Percentiles rank a stretch among this genome's conserved stretches.
phyloP scores from a whole-genome alignment of 371 early-diverging fungal species.

The Mortierella sp. region DNA sequence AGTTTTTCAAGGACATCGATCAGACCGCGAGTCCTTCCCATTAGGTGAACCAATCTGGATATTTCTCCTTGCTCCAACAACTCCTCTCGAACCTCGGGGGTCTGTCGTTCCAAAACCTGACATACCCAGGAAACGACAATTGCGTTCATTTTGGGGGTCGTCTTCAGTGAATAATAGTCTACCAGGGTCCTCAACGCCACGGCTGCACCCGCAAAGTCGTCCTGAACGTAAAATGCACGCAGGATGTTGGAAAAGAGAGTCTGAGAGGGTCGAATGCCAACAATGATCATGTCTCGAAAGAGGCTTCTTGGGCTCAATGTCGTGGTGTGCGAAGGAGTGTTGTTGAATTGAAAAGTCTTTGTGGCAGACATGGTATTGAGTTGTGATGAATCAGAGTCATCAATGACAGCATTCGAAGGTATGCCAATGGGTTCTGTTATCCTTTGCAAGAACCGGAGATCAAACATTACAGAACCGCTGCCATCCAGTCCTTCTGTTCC shows the following conservation, averaged over 20 bases:
- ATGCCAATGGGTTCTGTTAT: slow-evolving; percentile 24
- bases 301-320: slow-evolving; percentile 23
- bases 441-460: slow-evolving; percentile 12
- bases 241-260: slow-evolving; percentile 43
- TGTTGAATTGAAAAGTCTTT: slow-evolving; percentile 22
- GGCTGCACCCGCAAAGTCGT: slow-evolving; percentile 34
- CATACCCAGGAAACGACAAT: slow-evolving; percentile 37
- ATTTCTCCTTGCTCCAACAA: slow-evolving; percentile 18
- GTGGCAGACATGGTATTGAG: neutral
- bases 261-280: slow-evolving; percentile 34
- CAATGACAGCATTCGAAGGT: neutral
- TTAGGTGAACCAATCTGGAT: slow-evolving; percentile 24
- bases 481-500: slow-evolving; percentile 33
- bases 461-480: slow-evolving; percentile 13
- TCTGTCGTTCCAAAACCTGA: slow-evolving; percentile 24
- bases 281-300: slow-evolving; percentile 50
- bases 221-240: slow-evolving; percentile 30
- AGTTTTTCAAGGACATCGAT: slow-evolving; percentile 39
- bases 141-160: slow-evolving; percentile 47
- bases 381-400: no score
- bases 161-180: slow-evolving; percentile 33
- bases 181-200: slow-evolving; percentile 27
- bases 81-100: slow-evolving; percentile 6
- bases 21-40: slow-evolving; percentile 37
- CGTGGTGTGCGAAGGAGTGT: slow-evolving; percentile 18